Conservation (phyloP, 1,139 yeast species). For the Candida anutae region DNA sequence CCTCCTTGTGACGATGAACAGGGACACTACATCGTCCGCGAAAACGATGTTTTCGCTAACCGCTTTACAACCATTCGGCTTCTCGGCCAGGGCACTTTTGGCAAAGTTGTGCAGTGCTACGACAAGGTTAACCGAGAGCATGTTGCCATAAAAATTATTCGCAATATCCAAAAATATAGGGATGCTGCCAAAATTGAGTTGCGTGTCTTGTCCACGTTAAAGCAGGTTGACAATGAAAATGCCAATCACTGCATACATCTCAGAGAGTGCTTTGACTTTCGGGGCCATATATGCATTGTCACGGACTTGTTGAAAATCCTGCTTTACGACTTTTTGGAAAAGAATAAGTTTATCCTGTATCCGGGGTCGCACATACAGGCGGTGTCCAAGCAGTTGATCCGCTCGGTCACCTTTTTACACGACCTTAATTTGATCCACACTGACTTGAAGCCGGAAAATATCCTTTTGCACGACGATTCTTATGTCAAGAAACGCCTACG, state of each 20-base stretch:
- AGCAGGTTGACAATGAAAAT: conserved; percentile 68
- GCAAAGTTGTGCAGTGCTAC: conserved; percentile 77
- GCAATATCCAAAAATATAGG: conserved; percentile 69
- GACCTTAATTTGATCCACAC: conserved; percentile 89
- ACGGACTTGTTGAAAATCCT: conserved; percentile 83
- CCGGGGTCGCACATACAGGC: conserved; percentile 86
- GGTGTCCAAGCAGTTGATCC: conserved; percentile 74
- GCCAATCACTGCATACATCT: conserved; percentile 67
- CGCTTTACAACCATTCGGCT: conserved; percentile 59
- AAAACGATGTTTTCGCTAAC: conserved; percentile 55
- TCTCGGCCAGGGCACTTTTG: conserved; percentile 96
- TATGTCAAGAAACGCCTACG: conserved; percentile 26
- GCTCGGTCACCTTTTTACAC: conserved; percentile 84
- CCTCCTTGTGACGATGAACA: conserved; percentile 65
- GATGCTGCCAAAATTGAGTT: conserved; percentile 85
- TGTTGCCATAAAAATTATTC: conserved; percentile 88
- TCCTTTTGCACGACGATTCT: conserved; percentile 60
- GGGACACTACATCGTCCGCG: conserved; percentile 71
- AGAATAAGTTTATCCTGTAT: conserved; percentile 65
- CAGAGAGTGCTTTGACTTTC: conserved; percentile 84
- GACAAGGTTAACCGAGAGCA: conserved; percentile 51
- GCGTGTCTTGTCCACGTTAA: conserved; percentile 68
- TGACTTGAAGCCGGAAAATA: conserved; percentile 92
- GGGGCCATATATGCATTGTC: conserved; percentile 90
- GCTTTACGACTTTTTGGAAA: conserved; percentile 80